phyloP scores from a whole-genome alignment of 495 filamentous ascomycete genomes.

The Hypoxylon fuscum region DNA sequence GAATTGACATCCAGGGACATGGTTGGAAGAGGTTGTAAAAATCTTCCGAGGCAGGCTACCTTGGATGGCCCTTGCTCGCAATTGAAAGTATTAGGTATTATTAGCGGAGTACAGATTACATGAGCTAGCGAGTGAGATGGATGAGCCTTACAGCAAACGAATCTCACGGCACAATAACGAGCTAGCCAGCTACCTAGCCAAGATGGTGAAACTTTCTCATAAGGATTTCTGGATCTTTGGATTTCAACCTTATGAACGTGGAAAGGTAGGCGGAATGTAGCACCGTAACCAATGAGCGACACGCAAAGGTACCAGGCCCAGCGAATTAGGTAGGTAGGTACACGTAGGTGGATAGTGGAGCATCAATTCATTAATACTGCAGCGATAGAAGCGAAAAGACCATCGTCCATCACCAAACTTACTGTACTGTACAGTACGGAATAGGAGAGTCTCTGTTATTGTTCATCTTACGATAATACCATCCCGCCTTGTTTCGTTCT shows the following conservation, averaged over 20 bases:
- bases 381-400: slow-evolving; percentile 1
- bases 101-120: no score
- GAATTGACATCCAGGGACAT: slow-evolving; percentile 30
- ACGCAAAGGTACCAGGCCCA: slow-evolving; percentile 24
- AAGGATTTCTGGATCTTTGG: no score
- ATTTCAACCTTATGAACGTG: not conserved
- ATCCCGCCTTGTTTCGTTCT: slow-evolving; percentile 19
- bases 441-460: slow-evolving; percentile 6
- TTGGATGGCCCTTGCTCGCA: slow-evolving; percentile 3
- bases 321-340: slow-evolving; percentile 35
- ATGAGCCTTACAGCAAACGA: not conserved
- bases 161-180: not conserved
- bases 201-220: slow-evolving; percentile 16
- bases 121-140: no score
- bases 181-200: not conserved
- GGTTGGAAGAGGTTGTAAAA: slow-evolving; percentile 25
- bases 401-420: slow-evolving; percentile 18
- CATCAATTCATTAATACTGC: slow-evolving; percentile 19
- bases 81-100: no score
- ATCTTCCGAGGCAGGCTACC: slow-evolving; percentile 19
- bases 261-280: slow-evolving; percentile 17
- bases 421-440: slow-evolving; percentile 18
- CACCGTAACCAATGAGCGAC: slow-evolving; percentile 17
- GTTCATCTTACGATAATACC: slow-evolving; percentile 1
- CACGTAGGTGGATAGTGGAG: slow-evolving; percentile 37